These are phyloP conservation scores for Blakeslea trispora DNA, from an alignment of 371 early-diverging fungal species.

Conservation along the genomic window DNA sequence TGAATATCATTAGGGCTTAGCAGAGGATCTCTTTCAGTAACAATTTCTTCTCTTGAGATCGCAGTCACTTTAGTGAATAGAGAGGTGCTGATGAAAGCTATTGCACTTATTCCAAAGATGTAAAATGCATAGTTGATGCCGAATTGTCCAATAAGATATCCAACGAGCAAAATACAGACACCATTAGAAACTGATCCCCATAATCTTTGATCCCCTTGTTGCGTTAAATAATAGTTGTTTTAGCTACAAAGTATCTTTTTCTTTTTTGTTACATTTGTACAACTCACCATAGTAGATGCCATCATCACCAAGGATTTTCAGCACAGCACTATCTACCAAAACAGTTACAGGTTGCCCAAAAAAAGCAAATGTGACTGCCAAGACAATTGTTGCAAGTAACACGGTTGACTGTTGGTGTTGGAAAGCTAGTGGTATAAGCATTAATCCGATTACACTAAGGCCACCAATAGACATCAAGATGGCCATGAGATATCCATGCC, in stretches of 20 bases:
- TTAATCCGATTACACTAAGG: slow-evolving; percentile 25
- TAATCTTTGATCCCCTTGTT: slow-evolving; percentile 43
- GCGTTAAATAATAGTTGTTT: background rate
- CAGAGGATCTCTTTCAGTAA: slow-evolving; percentile 10
- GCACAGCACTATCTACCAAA: slow-evolving; percentile 43
- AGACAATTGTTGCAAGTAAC: slow-evolving; percentile 17
- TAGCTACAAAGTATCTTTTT: too few species aligned
- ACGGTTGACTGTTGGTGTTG: slow-evolving; percentile 7
- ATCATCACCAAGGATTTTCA: slow-evolving; percentile 45
- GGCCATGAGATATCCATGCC: slow-evolving; percentile 42
- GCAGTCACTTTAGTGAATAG: slow-evolving; percentile 9
- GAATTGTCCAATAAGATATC: slow-evolving; percentile 28
- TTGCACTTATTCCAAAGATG: slow-evolving; percentile 39
- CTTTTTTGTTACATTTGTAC: background rate
- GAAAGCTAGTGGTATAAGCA: slow-evolving; percentile 31
- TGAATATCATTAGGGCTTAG: slow-evolving; percentile 9
- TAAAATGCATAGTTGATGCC: slow-evolving; percentile 43
- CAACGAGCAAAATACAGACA: slow-evolving; percentile 35
- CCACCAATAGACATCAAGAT: slow-evolving; percentile 39
- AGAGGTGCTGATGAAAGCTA: slow-evolving; percentile 18
- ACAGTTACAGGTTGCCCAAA: slow-evolving; percentile 42
- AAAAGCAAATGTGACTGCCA: slow-evolving; percentile 44
- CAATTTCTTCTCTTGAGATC: background rate
- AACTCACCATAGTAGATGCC: slow-evolving; percentile 44
- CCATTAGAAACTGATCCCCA: slow-evolving; percentile 52